These are phyloP conservation scores for Pistacia integerrima DNA, from an alignment of 345 rosid genomes.

Conservation along the genomic window DNA sequence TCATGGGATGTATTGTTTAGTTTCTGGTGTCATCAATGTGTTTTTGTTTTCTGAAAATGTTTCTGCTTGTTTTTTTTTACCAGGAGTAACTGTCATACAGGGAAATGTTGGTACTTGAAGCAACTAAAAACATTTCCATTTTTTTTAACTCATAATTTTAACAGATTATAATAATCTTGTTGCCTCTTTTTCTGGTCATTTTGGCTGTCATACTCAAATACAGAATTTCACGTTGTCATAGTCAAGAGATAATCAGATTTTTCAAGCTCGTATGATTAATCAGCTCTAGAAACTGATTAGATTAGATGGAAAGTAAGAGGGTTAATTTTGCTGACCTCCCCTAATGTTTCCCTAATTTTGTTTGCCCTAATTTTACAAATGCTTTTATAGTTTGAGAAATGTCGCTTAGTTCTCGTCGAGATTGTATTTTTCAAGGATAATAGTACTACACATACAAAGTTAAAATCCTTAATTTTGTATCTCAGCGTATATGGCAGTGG, in stretches of 20 bases:
- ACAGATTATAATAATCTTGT: slow-evolving; percentile 10
- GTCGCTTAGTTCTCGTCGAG: no score
- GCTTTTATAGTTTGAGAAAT: no score
- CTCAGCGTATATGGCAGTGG: no score
- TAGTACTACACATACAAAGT: no score
- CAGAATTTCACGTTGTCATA: slow-evolving; percentile 11
- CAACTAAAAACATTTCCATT: not conserved
- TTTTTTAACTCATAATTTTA: not conserved
- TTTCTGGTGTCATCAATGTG: slow-evolving; percentile 20
- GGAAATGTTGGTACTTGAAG: not conserved
- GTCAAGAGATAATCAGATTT: slow-evolving; percentile 4
- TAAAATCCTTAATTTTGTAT: no score
- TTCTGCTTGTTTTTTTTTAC: slow-evolving; percentile 21
- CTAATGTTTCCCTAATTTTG: no score
- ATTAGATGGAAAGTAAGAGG: not conserved
- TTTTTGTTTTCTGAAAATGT: not conserved
- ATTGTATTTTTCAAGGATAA: no score
- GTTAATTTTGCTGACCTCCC: no score
- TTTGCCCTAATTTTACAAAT: no score
- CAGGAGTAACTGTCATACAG: slow-evolving; percentile 4
- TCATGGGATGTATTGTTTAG: not conserved
- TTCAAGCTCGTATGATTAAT: slow-evolving; percentile 9
- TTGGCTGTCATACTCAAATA: slow-evolving; percentile 10
- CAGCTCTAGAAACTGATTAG: not conserved
- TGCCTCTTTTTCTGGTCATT: slow-evolving; percentile 26